Base-by-base conservation (phyloP, 2,329 filamentous ascomycete species). In the Waltergamsia citrina region DNA sequence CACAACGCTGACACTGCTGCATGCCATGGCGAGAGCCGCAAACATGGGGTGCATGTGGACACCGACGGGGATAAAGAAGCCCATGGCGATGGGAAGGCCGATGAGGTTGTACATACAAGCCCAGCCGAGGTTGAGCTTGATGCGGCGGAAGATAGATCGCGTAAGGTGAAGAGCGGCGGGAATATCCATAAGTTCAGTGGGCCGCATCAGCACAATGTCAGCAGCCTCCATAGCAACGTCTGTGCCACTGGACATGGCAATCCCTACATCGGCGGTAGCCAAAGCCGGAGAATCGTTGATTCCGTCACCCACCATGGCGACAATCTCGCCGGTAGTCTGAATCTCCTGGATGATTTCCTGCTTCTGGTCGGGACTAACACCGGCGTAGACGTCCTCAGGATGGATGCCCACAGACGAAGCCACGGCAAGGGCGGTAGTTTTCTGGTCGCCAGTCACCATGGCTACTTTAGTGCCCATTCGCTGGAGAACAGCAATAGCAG, bases 201-300 rank as follows among this genome's bases (percentile, higher is more conserved):
- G 84, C 4, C 83, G 79, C 90, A 98, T 98, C 35, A 98, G 78
- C 12, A 98, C 92, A 14, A 98, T 78, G 48, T 94, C 87, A 0
- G 92, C 92, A 1, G 92, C 92, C 62, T 96, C 92, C 78, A 98
- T 94, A 32, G 92, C 92, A 2, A 98, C 90, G 53, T 96, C 92
- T 1, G 92, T 96, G 37, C 92, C 92, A 7, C 81, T 87, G 5
- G 85, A 74, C 58, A 98, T 85, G 38, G 88, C 88, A 45, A 98
- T 94, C 42, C 92, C 92, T 19, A 96, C 78, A 46, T 94, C 80
- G 9, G 92, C 88, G 1, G 87, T 94, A 1, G 87, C 92, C 9
- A 98, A 75, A 1, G 92, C 92, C 0, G 92, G 92, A 0, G 87
- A 94, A 63, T 98, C 92, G 59, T 98, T 98, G 71, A 98, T 95